Evolutionary conservation across 2,329 filamentous ascomycete species (phyloP), one percentile per base, ranked within the genome.

Genomic region (Epichloe sibirici): DNA sequence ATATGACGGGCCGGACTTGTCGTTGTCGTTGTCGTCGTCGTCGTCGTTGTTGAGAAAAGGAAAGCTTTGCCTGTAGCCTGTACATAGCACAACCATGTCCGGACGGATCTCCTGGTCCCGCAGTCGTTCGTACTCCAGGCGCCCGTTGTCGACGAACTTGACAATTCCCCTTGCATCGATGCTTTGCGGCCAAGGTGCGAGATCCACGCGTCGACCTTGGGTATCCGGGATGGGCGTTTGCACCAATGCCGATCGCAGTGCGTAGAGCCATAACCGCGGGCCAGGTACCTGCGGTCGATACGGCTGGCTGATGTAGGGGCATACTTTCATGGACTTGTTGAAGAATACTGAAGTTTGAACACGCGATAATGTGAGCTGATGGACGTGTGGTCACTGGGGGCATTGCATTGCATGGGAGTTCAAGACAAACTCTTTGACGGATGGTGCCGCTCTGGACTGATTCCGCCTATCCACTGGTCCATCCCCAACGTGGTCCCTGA

Each of bases 11-110:
- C 57, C 53, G 12, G 9, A 31, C 4, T 35, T 44, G 13, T 50
- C 43, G 3, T 42, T 23, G 12, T 13, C 8, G 17, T n/a, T n/a
- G n/a, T 17, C 17, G 17, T 17, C 17, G 17, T 17, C 17, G 23
- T 35, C n/a, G 12, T 13, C 5, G 21, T 40, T 40, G 5, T 59
- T 48, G 1, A 74, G 59, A 57, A 73, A 74, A 0, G 60, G 62
- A 37, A 74, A 73, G 0, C 59, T 60, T n/a, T 70, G 69, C 0
- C 61, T 62, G 56, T 75, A 76, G 0, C 73, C 74, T 1, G 74
- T 75, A 31, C 67, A 68, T 40, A 71, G 65, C 23, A 76, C 60
- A 2, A 75, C 55, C 2, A 75, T 56, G 52, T 75, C 72, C 0
- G 71, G 70, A 6, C 64, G 66, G 35, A 71, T 60, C n/a, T 35